Base-by-base conservation (phyloP, 2,329 filamentous ascomycete species). In the Calonectria hongkongensis region DNA sequence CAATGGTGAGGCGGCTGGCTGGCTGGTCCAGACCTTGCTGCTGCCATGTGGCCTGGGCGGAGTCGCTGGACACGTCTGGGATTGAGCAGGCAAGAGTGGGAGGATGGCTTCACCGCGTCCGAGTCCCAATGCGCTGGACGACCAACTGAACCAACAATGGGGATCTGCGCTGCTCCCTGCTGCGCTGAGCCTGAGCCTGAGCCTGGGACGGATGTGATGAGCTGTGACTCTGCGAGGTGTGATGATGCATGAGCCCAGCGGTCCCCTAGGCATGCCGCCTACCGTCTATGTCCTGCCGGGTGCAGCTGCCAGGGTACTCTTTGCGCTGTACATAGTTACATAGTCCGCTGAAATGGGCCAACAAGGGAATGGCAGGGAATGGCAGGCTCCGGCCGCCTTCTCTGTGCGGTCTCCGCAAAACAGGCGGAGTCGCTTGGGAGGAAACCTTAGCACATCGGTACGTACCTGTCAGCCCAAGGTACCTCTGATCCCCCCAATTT, bases 381-480 rank as follows among this genome's bases (percentile, higher is more conserved):
- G 54, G 54, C 54, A 60, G 54, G 30, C 39, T 60, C 54, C 54
- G 54, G 39, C 54, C 33, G 16, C 30, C 54, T 41, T 60, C 50
- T 54, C 25, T 60, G 33, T 21, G 54, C 16, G 16, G 54, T 41
- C 54, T 41, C 54, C 54, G 54, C 36, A 60, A 41, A 8, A 21
- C 54, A 27, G 54, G 54, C 54, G 54, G 54, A 60, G 54, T 60
- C 54, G 54, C 54, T 60, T 54, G 16, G 50, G 21, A 33, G 36
- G 21, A 60, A 60, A 39, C 33, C 39, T 60, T 41, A 36, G 33
- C 30, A 25, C n/a, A 36, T 36, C 27, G 54, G 33, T 58, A 58
- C 54, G 54, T 58, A 58, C 54, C 30, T 16, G 30, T 25, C 54
- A 41, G 30, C n/a, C 18, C 33, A 41, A 39, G 33, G 33, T 60